Evolutionary conservation across 345 rosid species (phyloP), one percentile per base, ranked within the genome.

Genomic region (Eutrema heterophyllum): DNA sequence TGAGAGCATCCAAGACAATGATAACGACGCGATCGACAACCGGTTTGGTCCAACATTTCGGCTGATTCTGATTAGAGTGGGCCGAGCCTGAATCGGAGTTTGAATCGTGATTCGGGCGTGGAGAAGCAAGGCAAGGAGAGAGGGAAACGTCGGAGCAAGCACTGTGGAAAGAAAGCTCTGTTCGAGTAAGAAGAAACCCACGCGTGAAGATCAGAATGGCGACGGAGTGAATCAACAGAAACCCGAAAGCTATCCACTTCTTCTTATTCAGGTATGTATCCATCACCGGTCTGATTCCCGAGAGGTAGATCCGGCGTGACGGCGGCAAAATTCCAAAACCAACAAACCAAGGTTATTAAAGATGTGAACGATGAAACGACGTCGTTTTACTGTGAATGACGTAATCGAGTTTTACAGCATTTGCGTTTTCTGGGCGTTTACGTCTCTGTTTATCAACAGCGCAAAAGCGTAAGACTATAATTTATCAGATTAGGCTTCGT

Each of bases 111-210:
- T 4, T 55, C 1, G 59, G 11, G 27, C 5, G 21, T 45, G 81
- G 21, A 52, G 76, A 64, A 41, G 80, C 4, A 46, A 74, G 67
- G 82, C 97, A 91, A 66, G 93, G 86, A 75, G 97, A 92, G 1
- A 64, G 77, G 49, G 84, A 82, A 18, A 84, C 77, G 73, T 92
- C 97, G 60, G 92, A 82, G 86, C 88, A 83, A 51, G 79, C 62
- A 79, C 91, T 87, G 81, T 71, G 81, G 61, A 84, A 76, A 14
- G 97, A 93, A 67, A 88, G 99, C 81, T 95, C 99, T 0, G 97
- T 92, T 78, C 99, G 88, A 53, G 99, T 92, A 5, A 95, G 86
- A 40, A 95, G 84, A 79, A 95, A 95, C 1, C 99, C 99, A 76
- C 87, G 82, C 0, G 87, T 83, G 84, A 95, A 89, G 3, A 95